phyloP scores from a whole-genome alignment of 2,329 filamentous ascomycete genomes.

The Amauroascus niger region DNA sequence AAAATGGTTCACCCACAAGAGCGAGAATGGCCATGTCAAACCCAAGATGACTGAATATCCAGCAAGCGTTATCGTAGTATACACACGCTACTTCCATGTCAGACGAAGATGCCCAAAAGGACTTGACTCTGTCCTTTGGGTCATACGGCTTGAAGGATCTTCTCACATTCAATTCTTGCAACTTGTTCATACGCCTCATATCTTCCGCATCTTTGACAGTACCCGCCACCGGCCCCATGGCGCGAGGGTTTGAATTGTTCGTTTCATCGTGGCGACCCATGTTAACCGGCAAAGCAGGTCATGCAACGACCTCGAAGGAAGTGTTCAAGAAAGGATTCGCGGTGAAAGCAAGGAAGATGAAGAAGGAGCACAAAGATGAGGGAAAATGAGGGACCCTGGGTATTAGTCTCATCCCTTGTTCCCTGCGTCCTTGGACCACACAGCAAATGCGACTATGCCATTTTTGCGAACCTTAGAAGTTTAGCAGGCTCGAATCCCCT shows the following conservation, averaged over 20 bases:
- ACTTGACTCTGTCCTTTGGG: too few relatives aligned
- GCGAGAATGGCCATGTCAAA: constrained; percentile 14
- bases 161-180: constrained; percentile 26
- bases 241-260: background rate
- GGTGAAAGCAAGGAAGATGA: background rate
- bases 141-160: background rate
- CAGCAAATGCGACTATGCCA: too few relatives aligned
- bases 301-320: background rate
- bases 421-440: background rate
- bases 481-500: background rate
- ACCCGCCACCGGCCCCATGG: background rate
- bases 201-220: constrained; percentile 22
- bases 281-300: background rate
- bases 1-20: background rate
- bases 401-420: background rate
- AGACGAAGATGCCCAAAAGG: background rate
- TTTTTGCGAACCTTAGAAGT: too few relatives aligned
- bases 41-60: constrained; percentile 38
- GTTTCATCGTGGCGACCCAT: background rate
- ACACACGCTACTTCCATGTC: constrained; percentile 32
- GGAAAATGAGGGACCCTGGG: background rate
- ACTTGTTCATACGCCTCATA: constrained; percentile 28
- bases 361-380: background rate
- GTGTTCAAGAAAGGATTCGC: background rate
- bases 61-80: constrained; percentile 38